Evolutionary conservation across 495 filamentous ascomycete genomes (phyloP).

Genomic region (Podospora australis): DNA sequence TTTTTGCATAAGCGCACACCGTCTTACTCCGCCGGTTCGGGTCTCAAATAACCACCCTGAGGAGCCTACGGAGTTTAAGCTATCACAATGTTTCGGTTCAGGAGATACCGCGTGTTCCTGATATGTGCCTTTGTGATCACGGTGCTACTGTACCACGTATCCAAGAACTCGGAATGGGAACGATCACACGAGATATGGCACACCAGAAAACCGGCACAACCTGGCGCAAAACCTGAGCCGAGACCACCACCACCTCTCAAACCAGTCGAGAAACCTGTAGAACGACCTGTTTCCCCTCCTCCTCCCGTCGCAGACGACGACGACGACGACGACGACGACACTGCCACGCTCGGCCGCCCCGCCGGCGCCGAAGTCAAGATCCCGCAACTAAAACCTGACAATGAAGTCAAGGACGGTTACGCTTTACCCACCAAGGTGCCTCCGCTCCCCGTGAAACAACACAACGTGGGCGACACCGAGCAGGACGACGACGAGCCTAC

Average conservation of each 20-base stretch:
- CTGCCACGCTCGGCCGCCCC: slow-evolving; percentile 1
- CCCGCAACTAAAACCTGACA: slow-evolving; percentile 32
- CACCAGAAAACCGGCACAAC: slow-evolving; percentile 3
- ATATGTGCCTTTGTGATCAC: slow-evolving; percentile 61
- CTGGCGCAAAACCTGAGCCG: slow-evolving; percentile 1
- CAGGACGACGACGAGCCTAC: background rate
- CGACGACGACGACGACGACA: background rate
- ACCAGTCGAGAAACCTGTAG: background rate
- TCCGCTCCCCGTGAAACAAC: background rate
- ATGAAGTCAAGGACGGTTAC: slow-evolving; percentile 20
- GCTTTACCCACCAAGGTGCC: slow-evolving; percentile 19
- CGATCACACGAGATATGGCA: slow-evolving; percentile 24
- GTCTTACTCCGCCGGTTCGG: too few species aligned
- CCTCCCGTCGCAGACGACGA: background rate
- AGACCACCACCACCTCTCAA: slow-evolving; percentile 4
- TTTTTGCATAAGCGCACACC: too few species aligned
- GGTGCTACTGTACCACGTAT: slow-evolving; percentile 61
- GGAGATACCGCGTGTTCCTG: slow-evolving; percentile 69
- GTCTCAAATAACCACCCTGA: too few species aligned
- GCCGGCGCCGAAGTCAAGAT: slow-evolving; percentile 25
- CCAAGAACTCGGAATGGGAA: slow-evolving; percentile 43
- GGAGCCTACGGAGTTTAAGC: background rate
- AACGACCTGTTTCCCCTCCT: background rate
- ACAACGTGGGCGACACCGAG: background rate
- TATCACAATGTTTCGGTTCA: slow-evolving; percentile 61